Base-by-base conservation (phyloP, 495 filamentous ascomycete species). In the Thermothielavioides terrestris region DNA sequence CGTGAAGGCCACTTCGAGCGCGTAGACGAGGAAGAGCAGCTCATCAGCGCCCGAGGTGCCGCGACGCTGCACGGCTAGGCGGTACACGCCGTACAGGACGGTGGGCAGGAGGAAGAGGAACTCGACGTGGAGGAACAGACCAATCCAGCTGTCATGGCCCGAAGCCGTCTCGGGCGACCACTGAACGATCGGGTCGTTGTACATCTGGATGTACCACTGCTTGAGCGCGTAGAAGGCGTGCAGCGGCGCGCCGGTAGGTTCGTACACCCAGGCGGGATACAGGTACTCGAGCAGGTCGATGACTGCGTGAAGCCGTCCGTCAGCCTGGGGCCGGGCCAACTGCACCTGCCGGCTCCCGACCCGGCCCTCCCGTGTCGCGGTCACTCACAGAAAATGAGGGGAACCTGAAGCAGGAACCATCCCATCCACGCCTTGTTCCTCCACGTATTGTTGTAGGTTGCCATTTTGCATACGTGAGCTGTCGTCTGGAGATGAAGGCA, bases 101-200 rank as follows among this genome's bases (percentile, higher is more conserved):
- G 84, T 56, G 1, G 88, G 88, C 2, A 83, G 60, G 53, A 88
- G 79, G 57, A 84, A 83, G 30, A 82, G 46, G 25, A 81, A 54
- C 68, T 94, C 88, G 63, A 88, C 72, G 63, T 75, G 81, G 23
- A 81, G 68, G 61, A 83, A 90, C 4, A 78, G 56, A 2, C 65
- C 68, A 65, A 91, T 90, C 82, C 87, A 95, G 38, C 70, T 69
- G 41, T 67, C 64, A 48, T 64, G 61, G 11, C 55, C 53, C 3
- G 52, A 32, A 5, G 65, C 57, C 3, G 49, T 51, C 18, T 61
- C 65, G 0, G 85, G 81, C 2, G 80, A 68, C 23, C 71, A 70
- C 38, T 76, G 73, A 61, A 89, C 85, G 70, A 89, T 86, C 22
- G 81, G 85, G 67, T 95, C 89, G 34, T 79, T 77, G 70, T 82